A percentile compares a stretch with the other conserved stretches of the same genome.
These are phyloP conservation scores for Ceratobasidium sp. DNA, from an alignment of 1,284 basidiomycete species.

Conservation along the genomic window DNA sequence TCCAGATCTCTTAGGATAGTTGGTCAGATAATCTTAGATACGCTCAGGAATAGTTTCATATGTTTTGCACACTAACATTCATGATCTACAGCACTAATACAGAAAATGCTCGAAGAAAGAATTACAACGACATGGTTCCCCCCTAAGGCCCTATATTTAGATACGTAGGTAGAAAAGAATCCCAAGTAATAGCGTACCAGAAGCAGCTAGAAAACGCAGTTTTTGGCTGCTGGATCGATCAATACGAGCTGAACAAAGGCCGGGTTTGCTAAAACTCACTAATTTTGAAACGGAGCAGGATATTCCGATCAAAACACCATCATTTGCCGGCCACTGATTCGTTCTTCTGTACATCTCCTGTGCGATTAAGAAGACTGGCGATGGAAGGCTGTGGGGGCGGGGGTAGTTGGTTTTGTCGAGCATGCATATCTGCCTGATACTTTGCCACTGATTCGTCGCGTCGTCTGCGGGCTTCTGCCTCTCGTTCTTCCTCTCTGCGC, in stretches of 20 bases:
- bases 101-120: too few relatives aligned
- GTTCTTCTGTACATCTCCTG: neutral
- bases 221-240: neutral
- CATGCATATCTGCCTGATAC: conserved; percentile 21
- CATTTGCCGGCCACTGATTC: conserved; percentile 19
- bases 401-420: neutral
- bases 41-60: too few relatives aligned
- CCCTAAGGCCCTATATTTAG: too few relatives aligned
- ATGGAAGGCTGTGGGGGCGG: conserved; percentile 10
- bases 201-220: neutral
- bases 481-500: conserved; percentile 28
- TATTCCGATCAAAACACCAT: neutral
- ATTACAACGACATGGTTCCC: too few relatives aligned
- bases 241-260: neutral
- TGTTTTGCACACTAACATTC: too few relatives aligned
- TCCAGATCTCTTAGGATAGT: too few relatives aligned
- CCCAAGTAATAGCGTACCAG: neutral
- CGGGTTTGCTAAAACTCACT: neutral
- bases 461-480: conserved; percentile 12
- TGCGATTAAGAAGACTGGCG: neutral
- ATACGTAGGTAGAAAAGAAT: too few relatives aligned
- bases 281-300: neutral
- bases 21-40: too few relatives aligned
- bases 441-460: conserved; percentile 33
- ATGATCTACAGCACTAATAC: too few relatives aligned